Percentiles rank a stretch among this genome's conserved stretches.
Conservation (phyloP, 176 grass and related monocot genomes). For the Oryza australiensis region DNA sequence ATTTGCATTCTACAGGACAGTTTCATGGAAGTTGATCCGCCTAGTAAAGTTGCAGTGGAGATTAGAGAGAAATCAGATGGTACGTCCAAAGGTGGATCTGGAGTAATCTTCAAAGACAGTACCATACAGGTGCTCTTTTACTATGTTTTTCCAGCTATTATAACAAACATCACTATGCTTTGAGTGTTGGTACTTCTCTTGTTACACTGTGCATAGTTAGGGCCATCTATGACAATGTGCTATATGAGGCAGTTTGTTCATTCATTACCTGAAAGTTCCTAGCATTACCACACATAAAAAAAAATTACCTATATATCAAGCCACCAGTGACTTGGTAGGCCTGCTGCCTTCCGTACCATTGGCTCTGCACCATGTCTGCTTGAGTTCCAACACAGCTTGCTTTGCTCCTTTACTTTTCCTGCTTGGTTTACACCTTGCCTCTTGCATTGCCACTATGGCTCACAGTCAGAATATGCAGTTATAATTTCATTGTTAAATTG, state of each 20-base stretch:
- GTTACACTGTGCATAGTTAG: constrained; percentile 21
- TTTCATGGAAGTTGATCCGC: constrained; percentile 53
- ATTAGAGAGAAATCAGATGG: constrained; percentile 23
- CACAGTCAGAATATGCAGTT: neutral
- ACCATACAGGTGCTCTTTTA: constrained; percentile 39
- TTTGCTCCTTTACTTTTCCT: neutral
- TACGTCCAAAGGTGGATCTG: constrained; percentile 31
- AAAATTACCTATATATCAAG: neutral
- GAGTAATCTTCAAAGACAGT: constrained; percentile 19
- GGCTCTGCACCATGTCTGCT: neutral
- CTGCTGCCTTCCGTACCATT: neutral
- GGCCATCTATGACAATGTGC: neutral
- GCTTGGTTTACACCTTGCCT: neutral
- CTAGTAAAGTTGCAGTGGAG: constrained; percentile 31
- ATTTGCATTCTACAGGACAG: constrained; percentile 39
- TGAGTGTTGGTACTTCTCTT: constrained; percentile 7
- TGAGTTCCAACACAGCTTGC: neutral
- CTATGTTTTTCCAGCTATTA: constrained; percentile 13
- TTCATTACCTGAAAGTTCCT: neutral
- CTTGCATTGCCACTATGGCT: neutral
- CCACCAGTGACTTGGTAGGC: neutral
- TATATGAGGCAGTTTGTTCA: neutral
- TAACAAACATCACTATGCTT: neutral
- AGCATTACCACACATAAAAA: neutral
- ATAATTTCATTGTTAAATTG: neutral